Percentiles rank a stretch among this genome's conserved stretches.
Evolutionary conservation across 2,329 filamentous ascomycete species (phyloP).

Genomic region (Phaeoacremonium minimum): DNA sequence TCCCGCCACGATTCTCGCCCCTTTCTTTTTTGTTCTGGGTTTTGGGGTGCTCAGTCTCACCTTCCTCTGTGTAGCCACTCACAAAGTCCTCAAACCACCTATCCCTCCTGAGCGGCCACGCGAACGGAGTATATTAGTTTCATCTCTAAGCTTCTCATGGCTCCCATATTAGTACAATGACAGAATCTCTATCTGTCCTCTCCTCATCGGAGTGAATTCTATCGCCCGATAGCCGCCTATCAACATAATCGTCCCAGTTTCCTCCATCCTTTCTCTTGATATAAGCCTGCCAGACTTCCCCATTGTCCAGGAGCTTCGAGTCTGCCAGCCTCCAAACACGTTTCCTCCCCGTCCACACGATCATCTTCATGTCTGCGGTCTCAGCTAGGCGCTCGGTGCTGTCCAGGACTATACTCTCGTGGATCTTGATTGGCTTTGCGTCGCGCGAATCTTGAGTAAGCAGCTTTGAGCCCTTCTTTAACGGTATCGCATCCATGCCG

Average conservation of each 20-base stretch:
- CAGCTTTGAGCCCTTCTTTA: neutral
- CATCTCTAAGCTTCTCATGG: too few species aligned
- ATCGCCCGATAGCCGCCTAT: constrained; percentile 11
- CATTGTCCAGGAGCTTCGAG: constrained; percentile 24
- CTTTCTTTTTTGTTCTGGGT: too few species aligned
- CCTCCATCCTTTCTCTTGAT: constrained; percentile 22
- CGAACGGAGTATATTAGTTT: too few species aligned
- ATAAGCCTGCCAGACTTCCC: constrained; percentile 43
- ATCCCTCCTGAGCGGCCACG: too few species aligned
- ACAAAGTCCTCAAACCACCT: too few species aligned
- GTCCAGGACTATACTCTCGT: constrained; percentile 23
- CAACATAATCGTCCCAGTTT: constrained; percentile 11
- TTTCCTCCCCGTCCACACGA: constrained; percentile 28
- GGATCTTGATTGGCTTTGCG: constrained; percentile 3
- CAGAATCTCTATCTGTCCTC: constrained; percentile 26
- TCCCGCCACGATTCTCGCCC: too few species aligned
- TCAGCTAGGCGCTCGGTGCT: constrained; percentile 16
- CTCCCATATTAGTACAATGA: constrained; percentile 37
- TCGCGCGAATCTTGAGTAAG: neutral
- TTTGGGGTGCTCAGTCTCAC: too few species aligned
- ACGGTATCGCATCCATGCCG: constrained; percentile 23
- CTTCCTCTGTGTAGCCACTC: too few species aligned
- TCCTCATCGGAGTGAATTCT: constrained; percentile 17
- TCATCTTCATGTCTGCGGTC: constrained; percentile 20
- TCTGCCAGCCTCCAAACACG: constrained; percentile 38